These are phyloP conservation scores for Huntiella abstrusa DNA, from an alignment of 2,329 filamentous ascomycete genomes.

Conservation along the genomic window DNA sequence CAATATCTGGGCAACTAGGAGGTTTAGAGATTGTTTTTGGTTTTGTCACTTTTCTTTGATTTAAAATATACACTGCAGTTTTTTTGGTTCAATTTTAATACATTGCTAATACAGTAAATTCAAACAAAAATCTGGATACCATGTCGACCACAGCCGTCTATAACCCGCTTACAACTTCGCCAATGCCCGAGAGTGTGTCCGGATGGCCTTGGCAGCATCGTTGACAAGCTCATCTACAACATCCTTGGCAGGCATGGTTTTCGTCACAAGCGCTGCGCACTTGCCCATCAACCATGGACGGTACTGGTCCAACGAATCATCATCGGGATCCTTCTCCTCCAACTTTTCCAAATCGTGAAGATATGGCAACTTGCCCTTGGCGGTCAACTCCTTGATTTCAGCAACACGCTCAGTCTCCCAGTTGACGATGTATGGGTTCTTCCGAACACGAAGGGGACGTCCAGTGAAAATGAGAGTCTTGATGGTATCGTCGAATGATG, in stretches of 20 bases:
- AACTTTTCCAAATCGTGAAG: slow-evolving; percentile 86
- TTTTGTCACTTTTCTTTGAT: slow-evolving; percentile 1
- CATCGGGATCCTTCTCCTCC: slow-evolving; percentile 45
- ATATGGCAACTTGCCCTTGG: slow-evolving; percentile 80
- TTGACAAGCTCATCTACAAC: slow-evolving; percentile 88
- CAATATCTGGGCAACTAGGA: slow-evolving; percentile 41
- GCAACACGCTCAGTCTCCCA: slow-evolving; percentile 83
- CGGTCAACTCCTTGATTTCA: slow-evolving; percentile 84
- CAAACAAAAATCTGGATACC: not conserved
- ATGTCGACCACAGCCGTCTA: no score
- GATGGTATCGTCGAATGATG: slow-evolving; percentile 87
- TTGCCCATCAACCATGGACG: slow-evolving; percentile 92
- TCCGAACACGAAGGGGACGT: slow-evolving; percentile 80
- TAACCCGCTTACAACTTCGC: slow-evolving; percentile 41
- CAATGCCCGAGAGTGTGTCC: slow-evolving; percentile 43
- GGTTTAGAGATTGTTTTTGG: not conserved
- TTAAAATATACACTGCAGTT: slow-evolving; percentile 1
- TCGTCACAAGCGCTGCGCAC: slow-evolving; percentile 80
- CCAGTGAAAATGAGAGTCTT: slow-evolving; percentile 98
- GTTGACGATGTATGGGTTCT: slow-evolving; percentile 82
- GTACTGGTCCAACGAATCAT: slow-evolving; percentile 81
- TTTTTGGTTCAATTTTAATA: not conserved
- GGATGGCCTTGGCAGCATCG: slow-evolving; percentile 55
- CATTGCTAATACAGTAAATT: not conserved
- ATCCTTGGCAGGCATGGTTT: slow-evolving; percentile 75